These are phyloP conservation scores for Chlorophyllum brunneum DNA, from an alignment of 768 basidiomycete species.

Conservation along the genomic window DNA sequence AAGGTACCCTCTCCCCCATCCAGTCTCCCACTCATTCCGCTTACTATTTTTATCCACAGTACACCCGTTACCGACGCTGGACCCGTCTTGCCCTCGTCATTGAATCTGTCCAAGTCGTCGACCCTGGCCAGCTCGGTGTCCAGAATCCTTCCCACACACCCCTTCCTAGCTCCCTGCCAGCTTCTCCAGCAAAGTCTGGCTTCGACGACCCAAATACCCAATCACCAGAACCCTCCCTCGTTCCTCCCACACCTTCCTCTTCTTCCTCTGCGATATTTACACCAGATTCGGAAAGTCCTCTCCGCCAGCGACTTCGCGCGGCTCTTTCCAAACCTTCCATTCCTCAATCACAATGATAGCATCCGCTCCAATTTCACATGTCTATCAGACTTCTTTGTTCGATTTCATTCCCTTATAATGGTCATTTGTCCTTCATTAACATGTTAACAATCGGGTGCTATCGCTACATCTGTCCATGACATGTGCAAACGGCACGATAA, in stretches of 20 bases:
- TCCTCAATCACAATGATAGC: no score
- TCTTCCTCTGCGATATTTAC: not conserved
- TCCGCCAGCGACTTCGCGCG: slow-evolving; percentile 9
- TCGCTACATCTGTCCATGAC: no score
- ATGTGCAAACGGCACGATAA: no score
- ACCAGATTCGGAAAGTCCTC: slow-evolving; percentile 7
- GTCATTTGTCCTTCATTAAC: no score
- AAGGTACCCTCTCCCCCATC: slow-evolving; percentile 45
- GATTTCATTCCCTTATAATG: not conserved
- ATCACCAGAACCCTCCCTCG: not conserved
- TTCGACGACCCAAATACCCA: slow-evolving; percentile 1
- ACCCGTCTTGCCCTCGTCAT: slow-evolving; percentile 75
- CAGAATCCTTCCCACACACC: not conserved
- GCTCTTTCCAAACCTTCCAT: slow-evolving; percentile 10
- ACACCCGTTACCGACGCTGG: slow-evolving; percentile 85
- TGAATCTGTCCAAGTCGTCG: slow-evolving; percentile 63
- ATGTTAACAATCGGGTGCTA: no score
- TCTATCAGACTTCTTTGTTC: slow-evolving; percentile 15
- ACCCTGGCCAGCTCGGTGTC: slow-evolving; percentile 30
- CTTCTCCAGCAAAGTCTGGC: not conserved
- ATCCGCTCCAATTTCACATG: no score
- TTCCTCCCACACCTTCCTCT: not conserved
- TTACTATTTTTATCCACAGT: slow-evolving; percentile 37
- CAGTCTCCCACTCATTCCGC: not conserved
- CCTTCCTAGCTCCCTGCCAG: not conserved